Evolutionary conservation across 2,329 filamentous ascomycete genomes (phyloP), one percentile per base, ranked within the genome.

Genomic region (Trichoderma harzianum): DNA sequence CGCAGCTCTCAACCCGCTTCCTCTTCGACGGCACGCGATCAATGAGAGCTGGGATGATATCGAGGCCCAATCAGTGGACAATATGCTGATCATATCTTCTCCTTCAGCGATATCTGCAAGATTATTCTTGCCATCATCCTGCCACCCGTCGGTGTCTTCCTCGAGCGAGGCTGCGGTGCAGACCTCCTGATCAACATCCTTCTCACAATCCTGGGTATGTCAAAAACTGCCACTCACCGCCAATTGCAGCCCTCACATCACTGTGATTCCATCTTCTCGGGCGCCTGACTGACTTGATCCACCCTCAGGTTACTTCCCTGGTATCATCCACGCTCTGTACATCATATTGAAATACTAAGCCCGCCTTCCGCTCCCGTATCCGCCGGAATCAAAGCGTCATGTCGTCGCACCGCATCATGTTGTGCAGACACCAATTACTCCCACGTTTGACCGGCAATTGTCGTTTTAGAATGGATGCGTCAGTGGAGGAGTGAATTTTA

Each of bases 131-230:
- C 94, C 86, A 86, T 97, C 86, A 86, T 97, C 85, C 90, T 97
- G 76, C 94, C 94, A 71, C 94, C 94, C 81, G 85, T 97, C 70
- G 94, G 94, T 86, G 94, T 97, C 82, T 96, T 97, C 89, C 92
- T 97, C 77, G 94, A 97, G 91, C 90, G 92, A 77, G 94, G 94
- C 78, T 97, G 94, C 85, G 91, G 91, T 80, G 90, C 91, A 76
- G 93, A 97, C 81, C 86, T 97, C 79, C 86, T 95, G 83, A 97
- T 97, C 89, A 97, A 97, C 91, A 93, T 97, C 83, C 88, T 94
- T 79, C 86, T 97, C 84, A 97, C 93, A 77, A 89, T 93, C 77
- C 86, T 94, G 77, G 86, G 86, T 87, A 84, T 75, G 84, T 72
- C 24, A 43, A 51, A 57, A 51, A 5, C 43, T 53, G n/a, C 43